Evolutionary conservation across 2,329 filamentous ascomycete genomes (phyloP).

Genomic region (Fusarium pseudonygamai): DNA sequence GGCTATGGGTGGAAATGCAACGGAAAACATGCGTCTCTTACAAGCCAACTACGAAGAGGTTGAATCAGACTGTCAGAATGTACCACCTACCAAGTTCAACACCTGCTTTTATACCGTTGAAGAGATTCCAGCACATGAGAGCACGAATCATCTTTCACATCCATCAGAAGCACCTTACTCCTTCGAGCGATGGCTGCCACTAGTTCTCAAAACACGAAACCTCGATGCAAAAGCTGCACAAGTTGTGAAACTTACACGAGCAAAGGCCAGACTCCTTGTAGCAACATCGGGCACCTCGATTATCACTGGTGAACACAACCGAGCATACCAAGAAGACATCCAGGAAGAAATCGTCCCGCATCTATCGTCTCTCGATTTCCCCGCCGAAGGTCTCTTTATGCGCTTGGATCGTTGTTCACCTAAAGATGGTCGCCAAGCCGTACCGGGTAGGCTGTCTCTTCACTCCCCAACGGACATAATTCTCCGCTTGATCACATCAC

Average conservation of each 20-base stretch:
- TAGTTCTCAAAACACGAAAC: constrained; percentile 50
- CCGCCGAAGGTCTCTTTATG: constrained; percentile 53
- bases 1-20: not conserved
- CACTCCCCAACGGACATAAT: constrained; percentile 48
- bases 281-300: constrained; percentile 44
- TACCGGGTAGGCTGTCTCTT: constrained; percentile 41
- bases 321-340: constrained; percentile 12
- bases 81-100: constrained; percentile 8
- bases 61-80: constrained; percentile 5
- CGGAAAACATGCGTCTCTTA: not conserved
- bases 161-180: constrained; percentile 47
- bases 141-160: not conserved
- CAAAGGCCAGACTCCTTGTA: constrained; percentile 46
- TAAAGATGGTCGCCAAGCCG: constrained; percentile 50
- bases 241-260: constrained; percentile 41
- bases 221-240: constrained; percentile 42
- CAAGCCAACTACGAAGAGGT: not conserved
- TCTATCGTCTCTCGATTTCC: constrained; percentile 41
- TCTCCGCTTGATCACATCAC: constrained; percentile 51
- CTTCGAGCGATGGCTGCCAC: constrained; percentile 54
- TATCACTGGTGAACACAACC: constrained; percentile 11
- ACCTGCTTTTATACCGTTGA: constrained; percentile 7
- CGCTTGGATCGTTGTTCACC: constrained; percentile 54
- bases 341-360: constrained; percentile 42
- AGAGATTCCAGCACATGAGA: not conserved